Base-by-base conservation (phyloP, 192 early-diverging fungal genomes). In the Coemansia sp. region DNA sequence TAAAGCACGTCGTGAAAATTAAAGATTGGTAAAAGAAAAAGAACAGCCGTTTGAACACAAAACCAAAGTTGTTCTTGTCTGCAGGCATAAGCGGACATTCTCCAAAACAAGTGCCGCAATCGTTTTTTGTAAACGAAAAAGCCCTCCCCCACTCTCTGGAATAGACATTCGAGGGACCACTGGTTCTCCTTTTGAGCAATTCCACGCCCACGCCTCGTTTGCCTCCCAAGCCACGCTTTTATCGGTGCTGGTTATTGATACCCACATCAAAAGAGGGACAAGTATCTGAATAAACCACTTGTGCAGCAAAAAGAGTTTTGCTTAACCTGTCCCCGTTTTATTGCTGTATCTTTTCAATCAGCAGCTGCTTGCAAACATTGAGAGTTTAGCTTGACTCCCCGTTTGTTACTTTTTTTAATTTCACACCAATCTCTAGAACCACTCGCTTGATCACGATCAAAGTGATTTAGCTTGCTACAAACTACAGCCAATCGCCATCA, bases 201-300 rank as follows among this genome's bases (percentile, higher is more conserved):
- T 45, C 41, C 41, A 45, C 41, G 41, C 41, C 41, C 41, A 45
- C 41, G 41, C 41, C 41, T n/a, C 41, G 11, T 45, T 45, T 45
- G 41, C 41, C 15, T 45, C 15, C 14, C 11, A 45, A 15, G 11
- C 41, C 41, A 45, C 32, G 32, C 32, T 15, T 45, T 45, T 45
- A 12, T 45, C 15, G 41, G 5, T 3, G 3, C 7, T 45, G 41
- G 41, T 45, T 45, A 45, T 45, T 45, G 41, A 45, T 45, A 45
- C 14, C 41, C 41, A n/a, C 11, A 45, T 45, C 41, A 45, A 45
- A 45, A 45, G 41, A 45, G 41, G 41, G 41, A 45, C 41, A 0
- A 15, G 14, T 35, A 8, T 15, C 41, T 45, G 14, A 41, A 41
- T 15, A n/a, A 45, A 15, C 41, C 9, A n/a, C 14, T 15, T 15